These are phyloP conservation scores for Agaricus subrufescens DNA, from an alignment of 768 basidiomycete genomes.

Conservation along the genomic window DNA sequence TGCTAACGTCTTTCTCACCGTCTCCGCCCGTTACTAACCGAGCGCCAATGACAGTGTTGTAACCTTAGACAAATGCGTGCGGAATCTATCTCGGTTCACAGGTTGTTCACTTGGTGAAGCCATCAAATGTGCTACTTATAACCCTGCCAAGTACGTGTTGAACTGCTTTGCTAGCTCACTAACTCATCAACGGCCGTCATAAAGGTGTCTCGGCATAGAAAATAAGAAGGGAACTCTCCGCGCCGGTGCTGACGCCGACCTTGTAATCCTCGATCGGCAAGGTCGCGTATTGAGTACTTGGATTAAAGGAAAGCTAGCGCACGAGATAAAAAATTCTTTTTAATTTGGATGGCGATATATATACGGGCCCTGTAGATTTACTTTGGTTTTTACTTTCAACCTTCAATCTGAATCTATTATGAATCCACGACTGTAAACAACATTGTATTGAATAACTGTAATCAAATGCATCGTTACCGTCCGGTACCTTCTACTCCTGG, in stretches of 20 bases:
- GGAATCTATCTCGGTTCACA: conserved; percentile 81
- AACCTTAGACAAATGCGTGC: conserved; percentile 79
- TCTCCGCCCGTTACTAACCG: background rate
- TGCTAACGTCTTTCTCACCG: conserved; percentile 8
- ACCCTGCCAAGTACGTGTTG: conserved; percentile 66
- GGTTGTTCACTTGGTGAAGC: conserved; percentile 81
- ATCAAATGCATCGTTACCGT: background rate
- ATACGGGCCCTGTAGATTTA: conserved; percentile 1
- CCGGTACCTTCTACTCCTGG: too few species aligned
- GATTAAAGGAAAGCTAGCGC: conserved; percentile 65
- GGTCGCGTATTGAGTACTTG: conserved; percentile 69
- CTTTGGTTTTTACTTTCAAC: conserved; percentile 11
- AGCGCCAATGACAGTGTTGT: conserved; percentile 48
- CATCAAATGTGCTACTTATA: conserved; percentile 80
- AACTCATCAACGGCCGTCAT: background rate
- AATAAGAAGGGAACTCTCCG: conserved; percentile 76
- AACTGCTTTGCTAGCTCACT: background rate
- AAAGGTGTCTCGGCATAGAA: conserved; percentile 73
- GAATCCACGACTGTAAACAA: background rate
- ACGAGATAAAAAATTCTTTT: conserved; percentile 42
- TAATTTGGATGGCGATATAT: conserved; percentile 10
- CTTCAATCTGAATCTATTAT: background rate
- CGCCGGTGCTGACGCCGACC: conserved; percentile 82
- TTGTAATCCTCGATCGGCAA: conserved; percentile 67
- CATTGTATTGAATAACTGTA: background rate